Evolutionary conservation across 1,139 yeast species (phyloP), one percentile per base, ranked within the genome.

Genomic region (Kodamaea suecica): DNA sequence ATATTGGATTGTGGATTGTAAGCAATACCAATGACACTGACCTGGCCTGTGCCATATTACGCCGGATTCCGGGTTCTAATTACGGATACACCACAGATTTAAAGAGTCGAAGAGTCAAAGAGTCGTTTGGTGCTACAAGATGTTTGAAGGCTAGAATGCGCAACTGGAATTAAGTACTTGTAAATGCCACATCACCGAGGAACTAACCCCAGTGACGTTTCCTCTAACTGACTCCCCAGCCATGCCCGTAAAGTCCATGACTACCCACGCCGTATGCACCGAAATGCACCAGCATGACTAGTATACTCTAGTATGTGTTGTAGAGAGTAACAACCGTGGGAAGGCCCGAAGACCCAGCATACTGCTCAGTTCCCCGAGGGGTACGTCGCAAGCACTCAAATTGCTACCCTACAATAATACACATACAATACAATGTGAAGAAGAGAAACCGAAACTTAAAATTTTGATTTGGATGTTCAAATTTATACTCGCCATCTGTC

Each of bases 381-480:
- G 11, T 9, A 7, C 16, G n/a, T 26, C 8, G 10, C 30, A 27
- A 14, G 21, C 21, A 44, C 33, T 32, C 29, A 52, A 61, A 55
- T 54, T 55, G 66, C 48, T 55, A 67, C 76, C 72, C 76, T 69
- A 70, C 76, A 70, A 70, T 70, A 70, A 70, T 70, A 70, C 74
- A 57, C 69, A 67, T 67, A 53, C 75, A 53, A 73, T 69, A 70
- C 73, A 68, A 69, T 66, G 59, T 48, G 49, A 69, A 53, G 42
- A 34, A 48, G 50, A 43, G 24, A 17, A 26, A 17, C 37, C 46
- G 42, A 38, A 31, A 25, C 29, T 25, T 11, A 4, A 6, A 36
- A 37, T 35, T 34, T 41, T 24, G 23, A 6, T 29, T 28, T 19
- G 16, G 13, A 16, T 20, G 31, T 16, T 6, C 12, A 4, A 14